phyloP scores from a whole-genome alignment of 805 yeast genomes.

The Myxozyma lipomycoides region DNA sequence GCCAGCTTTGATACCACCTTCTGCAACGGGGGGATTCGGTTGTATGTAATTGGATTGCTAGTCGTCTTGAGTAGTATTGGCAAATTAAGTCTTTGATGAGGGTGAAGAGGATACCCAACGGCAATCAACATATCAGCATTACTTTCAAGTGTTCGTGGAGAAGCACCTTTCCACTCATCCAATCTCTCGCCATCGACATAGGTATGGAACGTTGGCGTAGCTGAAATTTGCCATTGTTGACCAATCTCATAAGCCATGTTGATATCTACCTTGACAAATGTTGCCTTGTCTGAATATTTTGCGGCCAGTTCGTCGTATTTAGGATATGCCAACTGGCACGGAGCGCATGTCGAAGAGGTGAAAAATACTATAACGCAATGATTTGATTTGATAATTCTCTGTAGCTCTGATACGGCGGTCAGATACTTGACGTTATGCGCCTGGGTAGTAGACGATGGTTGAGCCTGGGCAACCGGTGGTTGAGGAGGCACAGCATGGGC shows the following conservation, averaged over 20 bases:
- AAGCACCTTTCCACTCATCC: conserved; percentile 32
- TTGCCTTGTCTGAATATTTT: conserved; percentile 11
- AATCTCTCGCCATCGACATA: conserved; percentile 24
- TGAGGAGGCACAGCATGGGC: neutral
- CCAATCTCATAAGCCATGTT: conserved; percentile 23
- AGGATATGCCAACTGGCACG: conserved; percentile 29
- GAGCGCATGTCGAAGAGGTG: conserved; percentile 31
- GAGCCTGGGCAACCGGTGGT: neutral
- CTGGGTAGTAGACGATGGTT: neutral
- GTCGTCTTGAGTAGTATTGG: conserved; percentile 17
- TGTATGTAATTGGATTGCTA: conserved; percentile 13
- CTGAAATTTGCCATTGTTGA: conserved; percentile 24
- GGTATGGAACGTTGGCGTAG: conserved; percentile 31
- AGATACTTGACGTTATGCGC: conserved; percentile 14
- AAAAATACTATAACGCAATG: conserved; percentile 26
- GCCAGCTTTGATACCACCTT: conserved; percentile 15
- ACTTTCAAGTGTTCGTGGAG: conserved; percentile 24
- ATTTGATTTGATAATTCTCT: conserved; percentile 11
- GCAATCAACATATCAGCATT: conserved; percentile 23
- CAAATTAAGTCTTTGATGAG: conserved; percentile 21
- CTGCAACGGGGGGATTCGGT: conserved; percentile 29
- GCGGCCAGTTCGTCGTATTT: conserved; percentile 28
- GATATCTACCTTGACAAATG: conserved; percentile 30
- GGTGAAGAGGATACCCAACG: conserved; percentile 28
- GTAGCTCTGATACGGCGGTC: conserved; percentile 18